A percentile compares a stretch with the other conserved stretches of the same genome.
These are phyloP conservation scores for Beauveria pseudobassiana DNA, from an alignment of 2,329 filamentous ascomycete genomes.

Conservation along the genomic window DNA sequence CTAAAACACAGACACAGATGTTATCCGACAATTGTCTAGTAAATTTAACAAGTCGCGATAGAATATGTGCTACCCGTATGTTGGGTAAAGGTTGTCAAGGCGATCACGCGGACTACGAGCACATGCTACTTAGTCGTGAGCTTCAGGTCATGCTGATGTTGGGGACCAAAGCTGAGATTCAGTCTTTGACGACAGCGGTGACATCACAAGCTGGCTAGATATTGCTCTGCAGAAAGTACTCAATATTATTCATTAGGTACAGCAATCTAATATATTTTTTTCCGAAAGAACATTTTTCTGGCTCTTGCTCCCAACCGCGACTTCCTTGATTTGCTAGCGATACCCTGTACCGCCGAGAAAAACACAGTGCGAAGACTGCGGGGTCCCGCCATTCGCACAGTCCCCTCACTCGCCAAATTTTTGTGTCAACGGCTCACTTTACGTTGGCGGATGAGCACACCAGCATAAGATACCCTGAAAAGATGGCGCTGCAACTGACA, in stretches of 20 bases:
- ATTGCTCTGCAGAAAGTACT: conserved; percentile 24
- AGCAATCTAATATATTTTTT: background rate
- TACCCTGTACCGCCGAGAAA: conserved; percentile 18
- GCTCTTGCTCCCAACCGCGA: background rate
- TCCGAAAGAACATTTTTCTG: background rate
- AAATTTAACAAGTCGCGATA: conserved; percentile 46
- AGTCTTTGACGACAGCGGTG: conserved; percentile 52
- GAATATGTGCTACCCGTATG: conserved; percentile 47
- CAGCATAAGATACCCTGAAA: conserved; percentile 6
- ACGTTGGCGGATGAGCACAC: background rate
- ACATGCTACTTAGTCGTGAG: conserved; percentile 41
- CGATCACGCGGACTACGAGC: conserved; percentile 21
- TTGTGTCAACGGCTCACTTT: conserved; percentile 15
- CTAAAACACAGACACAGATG: background rate
- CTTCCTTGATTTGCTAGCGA: background rate
- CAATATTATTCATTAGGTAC: background rate
- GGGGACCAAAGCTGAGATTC: conserved; percentile 70
- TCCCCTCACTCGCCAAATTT: conserved; percentile 31
- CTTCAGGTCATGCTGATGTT: conserved; percentile 68
- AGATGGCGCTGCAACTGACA: conserved; percentile 48
- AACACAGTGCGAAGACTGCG: conserved; percentile 30
- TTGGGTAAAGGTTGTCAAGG: conserved; percentile 35
- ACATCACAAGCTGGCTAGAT: conserved; percentile 44
- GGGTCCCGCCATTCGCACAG: conserved; percentile 26
- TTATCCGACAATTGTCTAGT: background rate